These are phyloP conservation scores for Coemansia sp. DNA, from an alignment of 192 early-diverging fungal genomes.

Conservation along the genomic window DNA sequence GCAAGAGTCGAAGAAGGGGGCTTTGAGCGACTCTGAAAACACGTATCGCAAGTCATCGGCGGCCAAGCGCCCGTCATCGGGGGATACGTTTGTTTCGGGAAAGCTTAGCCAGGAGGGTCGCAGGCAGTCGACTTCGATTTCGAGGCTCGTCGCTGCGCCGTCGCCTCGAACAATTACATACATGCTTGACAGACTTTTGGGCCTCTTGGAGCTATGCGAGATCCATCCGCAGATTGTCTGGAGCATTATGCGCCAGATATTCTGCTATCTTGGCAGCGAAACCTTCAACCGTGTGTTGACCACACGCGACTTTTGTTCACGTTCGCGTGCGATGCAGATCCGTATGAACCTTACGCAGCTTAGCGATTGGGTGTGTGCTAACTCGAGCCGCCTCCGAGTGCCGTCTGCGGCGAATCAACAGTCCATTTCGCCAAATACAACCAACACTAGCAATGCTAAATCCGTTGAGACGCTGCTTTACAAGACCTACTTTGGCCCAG, in stretches of 20 bases:
- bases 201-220: constrained; percentile 69
- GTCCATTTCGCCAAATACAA: neutral
- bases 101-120: constrained; percentile 32
- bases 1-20: neutral
- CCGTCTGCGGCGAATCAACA: neutral
- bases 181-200: constrained; percentile 67
- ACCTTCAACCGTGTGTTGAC: constrained; percentile 86
- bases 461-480: constrained; percentile 34
- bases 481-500: constrained; percentile 56
- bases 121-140: constrained; percentile 10
- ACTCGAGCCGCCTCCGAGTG: constrained; percentile 41
- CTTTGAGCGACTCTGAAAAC: constrained; percentile 1
- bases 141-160: constrained; percentile 27
- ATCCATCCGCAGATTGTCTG: constrained; percentile 74
- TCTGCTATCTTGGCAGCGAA: constrained; percentile 75
- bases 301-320: constrained; percentile 70
- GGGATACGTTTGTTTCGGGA: constrained; percentile 49
- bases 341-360: constrained; percentile 79
- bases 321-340: constrained; percentile 80
- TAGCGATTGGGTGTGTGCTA: constrained; percentile 82
- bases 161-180: constrained; percentile 74
- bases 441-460: neutral
- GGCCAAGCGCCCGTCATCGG: constrained; percentile 40
- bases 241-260: constrained; percentile 72
- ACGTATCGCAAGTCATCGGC: neutral